Evolutionary conservation across 2,329 filamentous ascomycete species (phyloP).

Genomic region (Stenocarpella maydis): DNA sequence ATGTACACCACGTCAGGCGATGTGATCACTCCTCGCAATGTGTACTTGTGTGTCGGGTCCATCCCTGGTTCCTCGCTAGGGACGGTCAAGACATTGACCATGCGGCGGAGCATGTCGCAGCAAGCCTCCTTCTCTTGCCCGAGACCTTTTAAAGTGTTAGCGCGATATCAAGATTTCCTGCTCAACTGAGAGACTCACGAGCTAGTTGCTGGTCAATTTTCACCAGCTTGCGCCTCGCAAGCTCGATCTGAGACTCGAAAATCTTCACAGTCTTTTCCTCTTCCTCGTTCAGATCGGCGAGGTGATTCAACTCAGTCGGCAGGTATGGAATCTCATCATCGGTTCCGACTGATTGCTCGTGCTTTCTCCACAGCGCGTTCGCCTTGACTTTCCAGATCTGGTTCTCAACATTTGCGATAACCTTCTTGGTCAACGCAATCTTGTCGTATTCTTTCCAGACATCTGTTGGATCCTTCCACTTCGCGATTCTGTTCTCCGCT

Average conservation of each 20-base stretch:
- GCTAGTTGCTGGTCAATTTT: slow-evolving; percentile 34
- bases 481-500: slow-evolving; percentile 15
- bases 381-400: slow-evolving; percentile 38
- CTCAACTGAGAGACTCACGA: slow-evolving; percentile 9
- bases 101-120: slow-evolving; percentile 25
- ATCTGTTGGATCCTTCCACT: slow-evolving; percentile 32
- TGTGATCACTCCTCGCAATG: slow-evolving; percentile 43
- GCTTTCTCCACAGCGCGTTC: slow-evolving; percentile 36
- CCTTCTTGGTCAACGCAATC: slow-evolving; percentile 35
- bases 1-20: slow-evolving; percentile 42
- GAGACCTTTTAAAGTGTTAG: slow-evolving; percentile 30
- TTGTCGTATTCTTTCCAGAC: slow-evolving; percentile 29
- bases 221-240: slow-evolving; percentile 36
- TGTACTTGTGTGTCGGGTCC: slow-evolving; percentile 42
- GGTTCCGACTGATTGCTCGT: slow-evolving; percentile 36
- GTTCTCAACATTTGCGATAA: slow-evolving; percentile 36
- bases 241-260: slow-evolving; percentile 36
- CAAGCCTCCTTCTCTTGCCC: slow-evolving; percentile 28
- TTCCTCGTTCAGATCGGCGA: slow-evolving; percentile 34
- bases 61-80: slow-evolving; percentile 37
- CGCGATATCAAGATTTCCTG: too few relatives aligned
- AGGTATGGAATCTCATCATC: slow-evolving; percentile 38
- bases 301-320: slow-evolving; percentile 35
- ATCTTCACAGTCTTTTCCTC: slow-evolving; percentile 35
- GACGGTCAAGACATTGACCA: slow-evolving; percentile 25